These are phyloP conservation scores for Hypoxylon sp. DNA, from an alignment of 2,329 filamentous ascomycete species.

Conservation along the genomic window DNA sequence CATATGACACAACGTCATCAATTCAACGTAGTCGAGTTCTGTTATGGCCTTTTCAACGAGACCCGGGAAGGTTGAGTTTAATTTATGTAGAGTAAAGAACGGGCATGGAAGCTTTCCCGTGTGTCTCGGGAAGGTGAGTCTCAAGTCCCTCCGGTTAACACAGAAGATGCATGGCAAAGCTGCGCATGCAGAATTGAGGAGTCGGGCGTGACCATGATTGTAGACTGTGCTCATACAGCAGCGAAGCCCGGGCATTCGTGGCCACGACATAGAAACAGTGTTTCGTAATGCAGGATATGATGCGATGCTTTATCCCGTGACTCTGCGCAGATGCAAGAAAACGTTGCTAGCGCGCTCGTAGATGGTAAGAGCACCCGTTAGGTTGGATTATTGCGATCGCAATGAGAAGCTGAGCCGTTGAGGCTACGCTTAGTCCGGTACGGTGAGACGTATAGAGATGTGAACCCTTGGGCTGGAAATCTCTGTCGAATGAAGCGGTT, in stretches of 20 bases:
- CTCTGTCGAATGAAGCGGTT: constrained; percentile 19
- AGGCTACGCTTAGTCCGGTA: constrained; percentile 13
- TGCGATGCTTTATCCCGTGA: constrained; percentile 40
- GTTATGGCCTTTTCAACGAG: constrained; percentile 19
- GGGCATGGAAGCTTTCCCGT: constrained; percentile 29
- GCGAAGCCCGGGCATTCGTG: constrained; percentile 29
- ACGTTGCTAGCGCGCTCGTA: constrained; percentile 14
- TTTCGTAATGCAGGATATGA: constrained; percentile 36
- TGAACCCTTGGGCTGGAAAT: constrained; percentile 38
- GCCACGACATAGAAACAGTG: constrained; percentile 42
- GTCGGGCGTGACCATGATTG: constrained; percentile 19
- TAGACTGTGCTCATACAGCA: constrained; percentile 28
- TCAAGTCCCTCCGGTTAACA: constrained; percentile 38
- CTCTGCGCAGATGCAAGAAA: constrained; percentile 36
- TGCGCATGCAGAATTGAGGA: constrained; percentile 25
- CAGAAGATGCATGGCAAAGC: constrained; percentile 36
- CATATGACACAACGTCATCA: constrained; percentile 39
- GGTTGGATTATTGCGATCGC: constrained; percentile 13
- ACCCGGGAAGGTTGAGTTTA: constrained; percentile 20
- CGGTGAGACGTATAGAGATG: constrained; percentile 36
- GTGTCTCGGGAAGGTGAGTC: constrained; percentile 40
- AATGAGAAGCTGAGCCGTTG: constrained; percentile 13
- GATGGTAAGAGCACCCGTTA: constrained; percentile 8
- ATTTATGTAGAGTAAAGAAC: constrained; percentile 29
- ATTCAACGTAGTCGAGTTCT: constrained; percentile 31